Percentiles rank a stretch among this genome's conserved stretches.
phyloP scores from a whole-genome alignment of 352 stramenopile genomes.

The Globisporangium middletonii region DNA sequence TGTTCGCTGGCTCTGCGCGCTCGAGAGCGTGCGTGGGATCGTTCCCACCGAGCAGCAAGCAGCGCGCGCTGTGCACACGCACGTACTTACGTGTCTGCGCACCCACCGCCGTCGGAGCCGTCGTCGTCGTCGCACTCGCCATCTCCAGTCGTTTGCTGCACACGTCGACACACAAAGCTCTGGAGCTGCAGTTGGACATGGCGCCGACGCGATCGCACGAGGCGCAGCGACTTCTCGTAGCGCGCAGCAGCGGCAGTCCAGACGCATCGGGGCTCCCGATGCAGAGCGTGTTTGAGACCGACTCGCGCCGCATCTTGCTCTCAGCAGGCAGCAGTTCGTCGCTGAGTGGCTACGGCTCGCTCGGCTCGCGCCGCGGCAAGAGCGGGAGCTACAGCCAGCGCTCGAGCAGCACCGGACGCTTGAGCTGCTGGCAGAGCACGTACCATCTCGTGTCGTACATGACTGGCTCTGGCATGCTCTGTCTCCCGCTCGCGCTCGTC shows the following conservation, averaged over 20 bases:
- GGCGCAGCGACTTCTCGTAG: slow-evolving; percentile 6
- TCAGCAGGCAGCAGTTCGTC: slow-evolving; percentile 28
- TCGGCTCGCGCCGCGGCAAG: slow-evolving; percentile 14
- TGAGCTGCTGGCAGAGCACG: slow-evolving; percentile 58
- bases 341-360: slow-evolving; percentile 22
- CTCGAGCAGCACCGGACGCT: slow-evolving; percentile 11
- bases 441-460: slow-evolving; percentile 76
- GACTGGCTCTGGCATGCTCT: slow-evolving; percentile 67
- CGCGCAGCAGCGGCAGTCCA: slow-evolving; percentile 1
- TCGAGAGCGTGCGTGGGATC: slow-evolving; percentile 2
- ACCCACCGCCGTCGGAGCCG: neutral
- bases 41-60: neutral
- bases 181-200: neutral
- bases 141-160: neutral
- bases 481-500: slow-evolving; percentile 62
- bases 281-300: slow-evolving; percentile 7
- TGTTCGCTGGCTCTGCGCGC: neutral
- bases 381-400: slow-evolving; percentile 17
- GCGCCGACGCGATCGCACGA: slow-evolving; percentile 7
- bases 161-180: neutral
- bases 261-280: neutral
- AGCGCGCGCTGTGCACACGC: neutral
- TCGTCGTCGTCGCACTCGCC: neutral
- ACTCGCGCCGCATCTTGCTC: slow-evolving; percentile 9
- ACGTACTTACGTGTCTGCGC: neutral